These are phyloP conservation scores for Coccomyxa sp. DNA, from an alignment of 139 green algal genomes.

Conservation along the genomic window DNA sequence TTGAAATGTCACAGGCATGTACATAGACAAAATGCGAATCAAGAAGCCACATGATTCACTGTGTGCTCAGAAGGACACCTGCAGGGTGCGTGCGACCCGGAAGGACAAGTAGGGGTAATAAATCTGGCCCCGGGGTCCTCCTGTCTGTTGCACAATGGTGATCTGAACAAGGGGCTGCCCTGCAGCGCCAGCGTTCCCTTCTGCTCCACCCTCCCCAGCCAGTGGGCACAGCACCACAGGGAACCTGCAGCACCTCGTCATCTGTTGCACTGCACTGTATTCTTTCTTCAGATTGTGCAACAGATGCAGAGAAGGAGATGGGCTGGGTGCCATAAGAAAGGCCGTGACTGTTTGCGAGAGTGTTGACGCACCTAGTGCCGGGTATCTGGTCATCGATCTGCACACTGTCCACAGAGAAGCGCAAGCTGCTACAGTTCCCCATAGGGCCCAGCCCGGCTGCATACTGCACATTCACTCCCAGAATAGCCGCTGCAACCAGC, in stretches of 20 bases:
- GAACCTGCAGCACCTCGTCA: conserved; percentile 25
- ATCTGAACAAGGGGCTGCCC: conserved; percentile 26
- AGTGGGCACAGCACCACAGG: conserved; percentile 62
- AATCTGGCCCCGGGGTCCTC: conserved; percentile 29
- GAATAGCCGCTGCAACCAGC: conserved; percentile 46
- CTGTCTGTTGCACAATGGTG: conserved; percentile 29
- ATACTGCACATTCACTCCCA: conserved; percentile 37
- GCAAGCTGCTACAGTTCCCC: conserved; percentile 25
- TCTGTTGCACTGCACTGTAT: background rate
- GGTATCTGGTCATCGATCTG: conserved; percentile 78
- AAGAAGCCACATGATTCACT: too few relatives aligned
- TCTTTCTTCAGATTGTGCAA: background rate
- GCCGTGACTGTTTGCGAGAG: background rate
- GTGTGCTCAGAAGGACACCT: conserved; percentile 16
- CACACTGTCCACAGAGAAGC: conserved; percentile 25
- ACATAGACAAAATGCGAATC: too few relatives aligned
- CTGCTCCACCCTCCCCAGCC: background rate
- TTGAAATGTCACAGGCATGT: too few relatives aligned
- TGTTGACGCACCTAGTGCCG: conserved; percentile 13
- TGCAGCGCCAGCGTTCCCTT: background rate
- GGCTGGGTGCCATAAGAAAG: background rate
- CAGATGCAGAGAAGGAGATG: background rate
- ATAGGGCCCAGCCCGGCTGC: conserved; percentile 24
- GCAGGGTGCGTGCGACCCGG: conserved; percentile 31
- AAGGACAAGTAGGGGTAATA: conserved; percentile 62